Conservation (phyloP, 352 stramenopile genomes). For the Blastocystis sp. region DNA sequence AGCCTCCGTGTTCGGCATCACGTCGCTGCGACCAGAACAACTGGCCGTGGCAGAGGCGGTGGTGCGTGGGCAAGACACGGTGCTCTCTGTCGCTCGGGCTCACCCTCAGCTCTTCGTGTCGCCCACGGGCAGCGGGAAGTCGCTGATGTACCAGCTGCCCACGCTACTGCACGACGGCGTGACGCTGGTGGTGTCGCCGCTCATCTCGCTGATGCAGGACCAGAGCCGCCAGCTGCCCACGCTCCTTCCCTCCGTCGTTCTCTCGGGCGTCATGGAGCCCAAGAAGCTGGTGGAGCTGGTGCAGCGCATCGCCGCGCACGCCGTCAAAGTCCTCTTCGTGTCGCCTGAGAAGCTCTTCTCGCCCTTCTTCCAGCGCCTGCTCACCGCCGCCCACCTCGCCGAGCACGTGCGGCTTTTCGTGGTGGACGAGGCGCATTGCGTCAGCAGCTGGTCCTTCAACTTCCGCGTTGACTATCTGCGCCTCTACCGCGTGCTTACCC, state of each 20-base stretch:
- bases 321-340: slow-evolving; percentile 68
- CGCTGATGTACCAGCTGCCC: slow-evolving; percentile 68
- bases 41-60: not conserved
- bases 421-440: slow-evolving; percentile 73
- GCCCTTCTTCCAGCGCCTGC: slow-evolving; percentile 44
- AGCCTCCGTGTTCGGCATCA: slow-evolving; percentile 16
- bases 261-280: slow-evolving; percentile 10
- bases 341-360: slow-evolving; percentile 66
- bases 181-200: slow-evolving; percentile 41
- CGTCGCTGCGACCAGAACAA: not conserved
- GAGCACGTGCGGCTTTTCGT: slow-evolving; percentile 65
- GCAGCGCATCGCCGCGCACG: slow-evolving; percentile 33
- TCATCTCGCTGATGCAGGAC: slow-evolving; percentile 66
- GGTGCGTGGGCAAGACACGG: not conserved
- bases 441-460: slow-evolving; percentile 72
- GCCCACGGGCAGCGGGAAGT: slow-evolving; percentile 70
- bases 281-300: slow-evolving; percentile 38
- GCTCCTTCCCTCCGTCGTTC: slow-evolving; percentile 38
- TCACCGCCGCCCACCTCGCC: slow-evolving; percentile 55
- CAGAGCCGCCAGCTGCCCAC: slow-evolving; percentile 57
- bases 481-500: slow-evolving; percentile 74
- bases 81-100: not conserved
- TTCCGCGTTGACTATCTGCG: slow-evolving; percentile 72
- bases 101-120: slow-evolving; percentile 38
- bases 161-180: slow-evolving; percentile 33